Base-by-base conservation (phyloP, 1,139 yeast genomes). In the Meyerozyma carpophila region DNA sequence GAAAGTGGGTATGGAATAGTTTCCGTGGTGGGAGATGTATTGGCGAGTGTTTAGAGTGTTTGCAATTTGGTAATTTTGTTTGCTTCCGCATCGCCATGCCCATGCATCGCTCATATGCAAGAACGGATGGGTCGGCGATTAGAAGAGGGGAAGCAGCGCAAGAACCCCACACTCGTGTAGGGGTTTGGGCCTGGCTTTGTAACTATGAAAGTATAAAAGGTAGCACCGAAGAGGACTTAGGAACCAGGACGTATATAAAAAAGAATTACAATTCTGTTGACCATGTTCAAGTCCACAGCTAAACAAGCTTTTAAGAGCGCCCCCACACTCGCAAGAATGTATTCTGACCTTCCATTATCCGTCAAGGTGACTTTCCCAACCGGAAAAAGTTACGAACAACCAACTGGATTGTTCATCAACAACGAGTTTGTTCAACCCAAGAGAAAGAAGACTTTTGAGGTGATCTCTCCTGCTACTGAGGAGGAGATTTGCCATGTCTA, bases 311-410 rank as follows among this genome's bases (percentile, higher is more conserved):
- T 18, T 10, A 34, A 34, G 10, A 14, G 26, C 14, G 26, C 16
- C 7, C 37, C 37, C 5, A 18, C 26, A 20, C 16, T 34, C 4
- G 16, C 25, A 16, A 34, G 37, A 34, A 34, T 34, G 37, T 34
- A 18, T 13, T 34, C 37, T 18, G 45, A 38, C 36, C 62, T 66
- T 46, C 79, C 82, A 42, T 63, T 79, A 50, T 57, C 67, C 24
- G 76, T 74, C 41, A 68, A 66, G 29, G 63, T 84, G 49, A 78
- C 71, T 10, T 73, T 83, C 37, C 90, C 90, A 50, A 81, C 79
- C 53, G 88, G 88, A 39, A 51, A 66, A 31, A 69, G 50, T 34
- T 54, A 53, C 43, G 75, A 74, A 49, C 89, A 82, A 65, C 90
- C 89, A 55, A 52, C 56, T n/a, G 56, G 56, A 16, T 49, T 52